These are phyloP conservation scores for Suillus subaureus DNA, from an alignment of 768 basidiomycete genomes.

Conservation along the genomic window DNA sequence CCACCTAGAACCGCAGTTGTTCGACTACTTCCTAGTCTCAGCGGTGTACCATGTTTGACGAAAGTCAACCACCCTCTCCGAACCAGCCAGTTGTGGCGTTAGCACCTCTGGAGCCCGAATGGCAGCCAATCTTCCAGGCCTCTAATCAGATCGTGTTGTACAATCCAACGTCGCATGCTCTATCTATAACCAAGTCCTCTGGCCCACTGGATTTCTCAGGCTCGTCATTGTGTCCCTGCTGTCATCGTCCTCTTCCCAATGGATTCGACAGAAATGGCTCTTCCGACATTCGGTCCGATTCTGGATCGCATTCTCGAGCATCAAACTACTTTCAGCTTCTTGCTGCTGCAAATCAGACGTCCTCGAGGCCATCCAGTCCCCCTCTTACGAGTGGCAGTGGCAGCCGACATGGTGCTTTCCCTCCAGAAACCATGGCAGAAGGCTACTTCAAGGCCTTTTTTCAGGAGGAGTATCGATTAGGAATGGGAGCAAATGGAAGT, in stretches of 20 bases:
- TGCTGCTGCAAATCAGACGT: constrained; percentile 68
- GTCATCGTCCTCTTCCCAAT: constrained; percentile 59
- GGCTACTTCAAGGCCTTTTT: constrained; percentile 96
- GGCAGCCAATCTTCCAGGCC: constrained; percentile 82
- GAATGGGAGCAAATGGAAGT: constrained; percentile 94
- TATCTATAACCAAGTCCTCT: constrained; percentile 57
- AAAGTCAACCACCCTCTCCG: constrained; percentile 34
- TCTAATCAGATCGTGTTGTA: constrained; percentile 88
- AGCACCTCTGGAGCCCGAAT: constrained; percentile 39
- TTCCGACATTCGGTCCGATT: constrained; percentile 37
- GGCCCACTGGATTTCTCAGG: constrained; percentile 24
- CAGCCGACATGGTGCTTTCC: constrained; percentile 44
- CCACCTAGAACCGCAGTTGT: neutral
- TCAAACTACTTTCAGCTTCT: constrained; percentile 84
- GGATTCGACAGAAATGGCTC: constrained; percentile 37
- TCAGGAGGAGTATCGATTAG: constrained; percentile 82
- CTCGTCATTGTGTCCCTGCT: constrained; percentile 65
- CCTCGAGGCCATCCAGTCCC: constrained; percentile 55
- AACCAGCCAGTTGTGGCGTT: constrained; percentile 32
- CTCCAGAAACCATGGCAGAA: constrained; percentile 78
- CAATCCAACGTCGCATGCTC: constrained; percentile 82
- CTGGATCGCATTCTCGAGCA: constrained; percentile 53
- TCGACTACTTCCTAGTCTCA: neutral
- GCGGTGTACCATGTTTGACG: constrained; percentile 28
- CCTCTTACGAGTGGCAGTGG: constrained; percentile 29